Evolutionary conservation across 2,329 filamentous ascomycete species (phyloP), one percentile per base, ranked within the genome.

Genomic region (Fusarium oligoseptatum): DNA sequence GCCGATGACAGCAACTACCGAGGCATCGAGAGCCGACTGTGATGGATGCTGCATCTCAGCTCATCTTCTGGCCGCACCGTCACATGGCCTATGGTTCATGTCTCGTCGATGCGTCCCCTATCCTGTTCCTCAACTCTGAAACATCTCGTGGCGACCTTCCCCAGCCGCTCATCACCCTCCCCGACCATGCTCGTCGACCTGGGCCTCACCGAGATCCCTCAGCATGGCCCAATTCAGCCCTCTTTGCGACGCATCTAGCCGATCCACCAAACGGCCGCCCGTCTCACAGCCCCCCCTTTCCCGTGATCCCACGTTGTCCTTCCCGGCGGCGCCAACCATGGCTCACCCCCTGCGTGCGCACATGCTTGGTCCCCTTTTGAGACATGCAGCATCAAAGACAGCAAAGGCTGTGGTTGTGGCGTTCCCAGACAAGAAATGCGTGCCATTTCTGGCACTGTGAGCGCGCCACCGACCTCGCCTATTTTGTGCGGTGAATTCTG

Each of bases 1-100:
- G 93, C 94, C 22, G 92, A 92, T 69, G 91, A 95, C 79, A 89
- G 91, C 77, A 89, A 85, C 67, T 88, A 91, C 83, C 88, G 91
- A 68, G 89, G 91, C 55, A 87, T 97, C 69, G 94, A 98, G 84
- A 95, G 93, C 82, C 91, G 94, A 76, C 85, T 98, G 83, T 98
- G 88, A 87, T 76, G 45, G 27, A 32, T 27, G 37, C 45, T 17
- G 15, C 61, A 58, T 48, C 41, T 22, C 14, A 32, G 34, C 64
- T 56, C 17, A 22, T 57, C 32, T 60, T 60, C 67, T 39, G 34
- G 34, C 32, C 62, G 58, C 48, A 34, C 48, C 52, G 34, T 68
- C 36, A 63, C 58, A 39, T 68, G 32, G 27, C 55, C 43, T 29
- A 64, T 60, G 45, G 63, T 55, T 29, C 45, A 71, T 70, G 70